A percentile compares a stretch with the other conserved stretches of the same genome.
Conservation (phyloP, 1,284 basidiomycete species). For the Malassezia cuniculi region DNA sequence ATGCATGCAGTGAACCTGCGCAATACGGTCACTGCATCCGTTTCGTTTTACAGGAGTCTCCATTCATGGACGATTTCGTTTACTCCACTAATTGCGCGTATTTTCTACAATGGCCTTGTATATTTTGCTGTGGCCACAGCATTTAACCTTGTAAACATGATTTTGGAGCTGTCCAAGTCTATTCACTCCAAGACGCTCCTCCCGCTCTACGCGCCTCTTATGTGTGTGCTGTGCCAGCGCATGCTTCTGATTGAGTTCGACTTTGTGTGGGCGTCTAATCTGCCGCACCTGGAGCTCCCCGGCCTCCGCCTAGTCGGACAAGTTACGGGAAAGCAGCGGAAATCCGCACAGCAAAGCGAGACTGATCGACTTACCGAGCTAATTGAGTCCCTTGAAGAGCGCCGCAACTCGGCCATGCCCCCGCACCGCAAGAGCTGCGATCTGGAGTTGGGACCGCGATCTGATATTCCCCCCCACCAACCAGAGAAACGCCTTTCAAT, state of each 20-base stretch:
- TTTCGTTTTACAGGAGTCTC: conserved; percentile 8
- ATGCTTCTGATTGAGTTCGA: conserved; percentile 23
- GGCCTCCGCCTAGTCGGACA: conserved; percentile 12
- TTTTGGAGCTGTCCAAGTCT: conserved; percentile 14
- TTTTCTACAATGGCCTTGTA: conserved; percentile 23
- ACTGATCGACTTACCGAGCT: conserved; percentile 7
- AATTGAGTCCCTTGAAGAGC: conserved; percentile 7
- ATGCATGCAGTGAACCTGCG: not conserved
- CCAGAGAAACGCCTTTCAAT: too few relatives aligned
- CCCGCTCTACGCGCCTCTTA: conserved; percentile 22
- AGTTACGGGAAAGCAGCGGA: conserved; percentile 3
- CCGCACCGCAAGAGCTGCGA: too few relatives aligned
- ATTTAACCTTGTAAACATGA: conserved; percentile 28
- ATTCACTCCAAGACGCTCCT: conserved; percentile 21
- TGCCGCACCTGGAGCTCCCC: conserved; percentile 3
- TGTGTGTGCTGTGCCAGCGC: conserved; percentile 28
- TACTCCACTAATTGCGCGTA: conserved; percentile 21
- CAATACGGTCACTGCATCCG: not conserved
- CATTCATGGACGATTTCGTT: too few relatives aligned
- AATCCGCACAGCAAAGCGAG: not conserved
- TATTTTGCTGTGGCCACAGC: conserved; percentile 23
- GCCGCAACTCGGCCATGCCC: too few relatives aligned
- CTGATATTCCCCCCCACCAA: too few relatives aligned
- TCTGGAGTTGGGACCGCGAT: too few relatives aligned
- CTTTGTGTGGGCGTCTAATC: conserved; percentile 15